These are phyloP conservation scores for Debaryomyces nepalensis DNA, from an alignment of 1,139 yeast species.

Conservation along the genomic window DNA sequence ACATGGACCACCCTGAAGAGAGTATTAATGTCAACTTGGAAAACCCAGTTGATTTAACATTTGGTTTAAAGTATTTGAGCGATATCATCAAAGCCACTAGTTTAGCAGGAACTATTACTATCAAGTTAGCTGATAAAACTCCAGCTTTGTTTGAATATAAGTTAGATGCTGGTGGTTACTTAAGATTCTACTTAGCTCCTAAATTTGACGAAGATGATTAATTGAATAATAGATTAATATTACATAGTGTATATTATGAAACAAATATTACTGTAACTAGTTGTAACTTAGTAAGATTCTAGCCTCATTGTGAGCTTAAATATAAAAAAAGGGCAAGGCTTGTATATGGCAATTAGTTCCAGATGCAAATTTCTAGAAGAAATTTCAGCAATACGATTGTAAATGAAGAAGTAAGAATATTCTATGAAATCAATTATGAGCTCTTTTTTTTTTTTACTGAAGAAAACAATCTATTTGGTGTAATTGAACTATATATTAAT, in stretches of 20 bases:
- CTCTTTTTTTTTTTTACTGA: too few species aligned
- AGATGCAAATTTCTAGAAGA: too few species aligned
- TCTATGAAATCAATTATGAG: too few species aligned
- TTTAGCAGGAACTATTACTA: slow-evolving; percentile 74
- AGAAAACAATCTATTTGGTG: too few species aligned
- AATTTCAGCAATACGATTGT: too few species aligned
- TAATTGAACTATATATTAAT: too few species aligned
- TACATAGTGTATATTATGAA: slow-evolving; percentile 10
- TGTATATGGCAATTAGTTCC: too few species aligned
- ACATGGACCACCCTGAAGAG: slow-evolving; percentile 78
- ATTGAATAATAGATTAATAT: slow-evolving; percentile 43
- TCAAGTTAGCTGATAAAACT: slow-evolving; percentile 86
- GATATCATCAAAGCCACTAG: slow-evolving; percentile 93
- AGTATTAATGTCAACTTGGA: slow-evolving; percentile 77
- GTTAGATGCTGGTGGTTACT: slow-evolving; percentile 84
- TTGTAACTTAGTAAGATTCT: too few species aligned
- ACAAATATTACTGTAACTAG: slow-evolving; percentile 3
- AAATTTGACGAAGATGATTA: slow-evolving; percentile 91
- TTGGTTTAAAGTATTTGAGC: slow-evolving; percentile 87
- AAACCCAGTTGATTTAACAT: slow-evolving; percentile 86
- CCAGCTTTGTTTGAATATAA: slow-evolving; percentile 95
- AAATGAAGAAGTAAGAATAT: too few species aligned
- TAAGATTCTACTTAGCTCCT: slow-evolving; percentile 96
- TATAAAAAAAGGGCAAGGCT: too few species aligned
- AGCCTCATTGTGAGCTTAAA: too few species aligned